These are phyloP conservation scores for Stachybotrys chartarum DNA, from an alignment of 2,329 filamentous ascomycete genomes.

Conservation along the genomic window DNA sequence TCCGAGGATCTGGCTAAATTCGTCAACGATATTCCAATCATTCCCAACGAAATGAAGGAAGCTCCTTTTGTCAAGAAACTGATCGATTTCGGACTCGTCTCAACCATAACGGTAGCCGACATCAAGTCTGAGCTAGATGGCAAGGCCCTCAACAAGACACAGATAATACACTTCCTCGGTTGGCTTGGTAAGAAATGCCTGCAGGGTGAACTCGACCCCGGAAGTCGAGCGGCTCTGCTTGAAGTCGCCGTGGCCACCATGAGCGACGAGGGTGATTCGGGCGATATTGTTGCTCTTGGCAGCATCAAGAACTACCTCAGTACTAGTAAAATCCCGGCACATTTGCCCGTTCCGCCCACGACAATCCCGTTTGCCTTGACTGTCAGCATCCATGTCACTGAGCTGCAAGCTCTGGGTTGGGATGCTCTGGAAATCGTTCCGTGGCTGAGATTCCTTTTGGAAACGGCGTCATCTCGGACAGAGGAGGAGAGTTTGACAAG, in stretches of 20 bases:
- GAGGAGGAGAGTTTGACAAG: conserved; percentile 63
- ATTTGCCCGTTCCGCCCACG: conserved; percentile 69
- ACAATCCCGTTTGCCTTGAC: conserved; percentile 85
- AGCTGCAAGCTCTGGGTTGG: conserved; percentile 82
- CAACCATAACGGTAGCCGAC: conserved; percentile 78
- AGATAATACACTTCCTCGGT: conserved; percentile 74
- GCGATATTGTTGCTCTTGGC: conserved; percentile 69
- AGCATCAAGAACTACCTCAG: conserved; percentile 70
- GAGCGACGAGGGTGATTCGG: conserved; percentile 51
- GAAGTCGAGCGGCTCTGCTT: conserved; percentile 63
- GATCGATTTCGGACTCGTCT: conserved; percentile 79
- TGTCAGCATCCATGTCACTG: conserved; percentile 54
- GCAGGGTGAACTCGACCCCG: conserved; percentile 63
- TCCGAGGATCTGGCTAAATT: conserved; percentile 62
- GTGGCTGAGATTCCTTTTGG: conserved; percentile 79
- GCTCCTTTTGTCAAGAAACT: conserved; percentile 74
- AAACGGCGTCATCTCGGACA: conserved; percentile 51
- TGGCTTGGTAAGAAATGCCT: conserved; percentile 73
- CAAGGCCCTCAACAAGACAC: conserved; percentile 70
- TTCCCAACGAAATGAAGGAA: conserved; percentile 69
- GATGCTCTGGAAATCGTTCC: conserved; percentile 73
- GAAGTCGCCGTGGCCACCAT: conserved; percentile 72
- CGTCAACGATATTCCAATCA: conserved; percentile 78
- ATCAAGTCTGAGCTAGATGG: conserved; percentile 77
- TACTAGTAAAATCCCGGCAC: conserved; percentile 71